Base-by-base conservation (phyloP, 805 yeast genomes). In the Debaryomyces prosopidis region DNA sequence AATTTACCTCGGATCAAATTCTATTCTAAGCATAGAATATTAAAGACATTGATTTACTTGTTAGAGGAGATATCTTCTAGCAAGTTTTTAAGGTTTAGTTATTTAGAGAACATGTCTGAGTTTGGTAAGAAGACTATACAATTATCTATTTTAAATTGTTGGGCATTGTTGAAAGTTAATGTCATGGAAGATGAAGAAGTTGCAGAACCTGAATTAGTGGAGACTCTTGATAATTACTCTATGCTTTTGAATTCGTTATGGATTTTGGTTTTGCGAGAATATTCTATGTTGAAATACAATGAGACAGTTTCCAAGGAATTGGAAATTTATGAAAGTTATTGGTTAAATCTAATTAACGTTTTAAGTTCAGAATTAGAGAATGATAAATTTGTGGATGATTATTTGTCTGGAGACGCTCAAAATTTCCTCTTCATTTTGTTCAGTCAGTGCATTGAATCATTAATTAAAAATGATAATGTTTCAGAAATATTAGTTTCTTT, bases 271-370 rank as follows among this genome's bases (percentile, higher is more conserved):
- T 62, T 94, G 46, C 76, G 87, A 42, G 96, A 91, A 46, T 87
- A 76, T 57, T 85, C 96, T 0, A 74, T 82, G 54, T 59, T 82
- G 28, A 83, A 81, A 54, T 86, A 85, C 55, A 66, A 75, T 65
- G 61, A 64, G 54, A 50, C 70, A 36, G 52, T 69, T 6, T 63
- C 61, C 26, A 70, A 73, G 36, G 78, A 73, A 39, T 60, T 75
- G 26, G 76, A 71, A 55, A 59, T 76, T 44, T 86, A 81, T 60
- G 75, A 78, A 33, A 68, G 73, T 15, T 78, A 83, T 32, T 90
- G 97, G 96, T 68, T 86, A 31, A 87, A 85, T 53, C 76, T 89
- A 49, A 82, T 87, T 8, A 85, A 85, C 41, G 96, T 88, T 0
- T 71, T 90, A 50, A 84, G 94, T 11, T 69, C 81, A 7, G 71